These are phyloP conservation scores for Mallotus nudiflorus DNA, from an alignment of 345 rosid genomes.

Conservation along the genomic window DNA sequence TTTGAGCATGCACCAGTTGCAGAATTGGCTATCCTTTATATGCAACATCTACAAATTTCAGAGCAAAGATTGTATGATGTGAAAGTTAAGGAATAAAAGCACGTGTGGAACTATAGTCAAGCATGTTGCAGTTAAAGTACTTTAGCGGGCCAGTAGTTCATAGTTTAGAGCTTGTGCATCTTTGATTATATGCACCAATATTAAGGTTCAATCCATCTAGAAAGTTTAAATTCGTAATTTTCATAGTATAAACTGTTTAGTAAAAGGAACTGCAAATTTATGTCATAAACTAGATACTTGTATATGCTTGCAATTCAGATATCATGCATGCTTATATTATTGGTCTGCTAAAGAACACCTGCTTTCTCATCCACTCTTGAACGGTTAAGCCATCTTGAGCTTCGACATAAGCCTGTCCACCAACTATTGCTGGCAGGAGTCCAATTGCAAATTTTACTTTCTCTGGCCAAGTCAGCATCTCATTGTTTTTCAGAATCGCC, in stretches of 20 bases:
- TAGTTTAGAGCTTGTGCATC: neutral
- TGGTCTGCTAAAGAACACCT: constrained; percentile 39
- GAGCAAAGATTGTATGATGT: neutral
- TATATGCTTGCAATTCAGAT: neutral
- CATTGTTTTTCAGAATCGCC: constrained; percentile 87
- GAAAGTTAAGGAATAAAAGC: neutral
- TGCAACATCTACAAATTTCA: constrained; percentile 1
- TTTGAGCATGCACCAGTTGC: neutral
- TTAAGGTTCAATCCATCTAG: neutral
- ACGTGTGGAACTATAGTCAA: neutral
- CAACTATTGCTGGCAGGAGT: constrained; percentile 88
- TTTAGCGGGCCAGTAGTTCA: neutral
- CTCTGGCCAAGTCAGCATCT: constrained; percentile 98
- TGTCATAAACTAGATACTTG: neutral
- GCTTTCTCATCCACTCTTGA: constrained; percentile 88
- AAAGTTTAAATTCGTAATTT: neutral
- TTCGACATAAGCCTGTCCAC: constrained; percentile 92
- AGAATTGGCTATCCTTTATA: neutral
- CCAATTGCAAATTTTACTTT: constrained; percentile 95
- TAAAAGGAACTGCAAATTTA: constrained; percentile 1
- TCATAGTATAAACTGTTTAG: constrained; percentile 12
- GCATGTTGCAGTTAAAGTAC: neutral
- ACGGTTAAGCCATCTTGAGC: constrained; percentile 90
- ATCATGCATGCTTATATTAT: neutral
- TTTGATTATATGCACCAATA: neutral